Evolutionary conservation across 2,329 filamentous ascomycete species (phyloP), one percentile per base, ranked within the genome.

Genomic region (Ophiostoma quercus): DNA sequence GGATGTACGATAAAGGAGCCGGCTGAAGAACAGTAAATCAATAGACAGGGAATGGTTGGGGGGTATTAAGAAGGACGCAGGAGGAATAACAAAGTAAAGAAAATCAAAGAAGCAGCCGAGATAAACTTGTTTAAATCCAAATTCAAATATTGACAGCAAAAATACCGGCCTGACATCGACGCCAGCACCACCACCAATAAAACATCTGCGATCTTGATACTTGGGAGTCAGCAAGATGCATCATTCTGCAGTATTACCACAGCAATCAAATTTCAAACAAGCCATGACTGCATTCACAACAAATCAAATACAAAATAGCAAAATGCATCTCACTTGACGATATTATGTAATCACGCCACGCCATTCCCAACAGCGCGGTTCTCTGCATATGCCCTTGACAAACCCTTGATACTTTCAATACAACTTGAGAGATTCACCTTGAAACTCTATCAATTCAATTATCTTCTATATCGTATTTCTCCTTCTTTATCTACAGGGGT

Each of bases 1-100:
- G 65, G n/a, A 43, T 41, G 65, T 66, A 47, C 14, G 37, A 66
- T 43, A 43, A 66, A 66, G 65, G 65, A 47, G 65, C n/a, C 34
- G 62, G 57, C 57, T 32, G 57, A 32, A 57, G 51, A 57, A 57
- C 9, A 25, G 51, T 57, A n/a, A 57, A 47, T 47, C 43, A 47
- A 8, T 16, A 47, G 43, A 19, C 43, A 19, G 19, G 43, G 43
- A 47, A 19, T n/a, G 19, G 2, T 6, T 47, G 43, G 43, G 16
- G 43, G 7, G 43, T 19, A 16, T 1, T 19, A 47, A 47, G 43
- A n/a, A 19, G 19, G 16, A 47, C 1, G 5, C 16, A 47, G 19
- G n/a, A n/a, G 2, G 14, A 22, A 54, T 8, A 54, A 54, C 19
- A 9, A 54, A 22, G n/a, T 1, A n/a, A n/a, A 4, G 12, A 22